Percentiles rank a stretch among this genome's conserved stretches.
Conservation (phyloP, 225 moss, liverwort and hornwort species). For the Takakia lepidozioides region DNA sequence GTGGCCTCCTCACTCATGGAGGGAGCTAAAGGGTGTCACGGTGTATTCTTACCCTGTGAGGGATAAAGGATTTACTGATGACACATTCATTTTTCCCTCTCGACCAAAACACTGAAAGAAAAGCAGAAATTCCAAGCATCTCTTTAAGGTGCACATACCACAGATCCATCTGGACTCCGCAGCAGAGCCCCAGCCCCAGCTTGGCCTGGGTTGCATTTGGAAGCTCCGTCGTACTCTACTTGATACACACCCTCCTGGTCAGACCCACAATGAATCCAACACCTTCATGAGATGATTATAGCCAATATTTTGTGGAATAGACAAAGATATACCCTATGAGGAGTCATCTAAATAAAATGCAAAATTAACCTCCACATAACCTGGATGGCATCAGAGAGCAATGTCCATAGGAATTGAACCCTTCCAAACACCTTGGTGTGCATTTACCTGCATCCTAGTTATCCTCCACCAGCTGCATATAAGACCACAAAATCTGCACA, state of each 20-base stretch:
- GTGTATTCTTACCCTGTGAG: too few species aligned
- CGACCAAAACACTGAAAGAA: not conserved
- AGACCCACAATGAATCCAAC: not conserved
- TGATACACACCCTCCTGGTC: slow-evolving; percentile 68
- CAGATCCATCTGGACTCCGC: slow-evolving; percentile 86
- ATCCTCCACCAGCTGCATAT: too few species aligned
- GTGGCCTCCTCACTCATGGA: too few species aligned
- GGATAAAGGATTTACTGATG: too few species aligned
- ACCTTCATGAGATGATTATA: not conserved
- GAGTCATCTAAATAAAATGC: not conserved
- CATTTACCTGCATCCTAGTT: too few species aligned
- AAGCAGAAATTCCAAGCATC: not conserved
- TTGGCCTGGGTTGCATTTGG: slow-evolving; percentile 82
- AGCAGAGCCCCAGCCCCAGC: slow-evolving; percentile 96
- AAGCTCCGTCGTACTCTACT: slow-evolving; percentile 91
- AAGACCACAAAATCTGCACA: too few species aligned
- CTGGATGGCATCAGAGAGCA: not conserved
- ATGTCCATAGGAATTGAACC: too few species aligned
- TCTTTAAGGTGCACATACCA: slow-evolving; percentile 42
- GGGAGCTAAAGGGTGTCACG: too few species aligned
- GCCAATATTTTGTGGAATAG: not conserved
- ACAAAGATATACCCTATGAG: not conserved
- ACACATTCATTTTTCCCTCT: too few species aligned
- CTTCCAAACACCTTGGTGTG: too few species aligned
- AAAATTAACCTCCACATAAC: not conserved